These are phyloP conservation scores for Tanacetum coccineum DNA, from an alignment of 129 eudicot species.

Conservation along the genomic window DNA sequence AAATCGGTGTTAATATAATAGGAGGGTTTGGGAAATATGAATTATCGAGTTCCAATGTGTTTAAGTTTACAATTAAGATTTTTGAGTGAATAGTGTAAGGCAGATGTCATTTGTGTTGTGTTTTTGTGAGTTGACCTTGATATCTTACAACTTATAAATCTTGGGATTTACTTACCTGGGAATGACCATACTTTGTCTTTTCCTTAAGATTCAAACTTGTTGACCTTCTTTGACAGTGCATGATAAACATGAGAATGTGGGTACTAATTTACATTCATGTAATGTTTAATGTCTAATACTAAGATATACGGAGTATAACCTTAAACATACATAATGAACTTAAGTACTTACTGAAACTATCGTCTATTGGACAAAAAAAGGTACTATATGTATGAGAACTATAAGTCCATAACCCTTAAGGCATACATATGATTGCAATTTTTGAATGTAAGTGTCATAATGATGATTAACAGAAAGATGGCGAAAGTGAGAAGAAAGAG, in stretches of 20 bases:
- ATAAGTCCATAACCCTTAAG: background rate
- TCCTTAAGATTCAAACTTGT: conserved; percentile 23
- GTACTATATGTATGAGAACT: background rate
- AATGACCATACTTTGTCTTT: conserved; percentile 30
- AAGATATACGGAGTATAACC: too few relatives aligned
- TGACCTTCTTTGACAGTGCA: conserved; percentile 25
- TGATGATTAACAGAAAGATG: conserved; percentile 24
- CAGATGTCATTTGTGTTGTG: conserved; percentile 28
- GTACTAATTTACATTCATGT: too few relatives aligned
- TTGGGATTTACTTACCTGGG: conserved; percentile 35
- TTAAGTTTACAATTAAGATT: conserved; percentile 13
- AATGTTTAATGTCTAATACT: too few relatives aligned
- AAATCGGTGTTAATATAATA: background rate
- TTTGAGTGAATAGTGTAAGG: conserved; percentile 10
- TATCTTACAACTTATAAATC: conserved; percentile 23
- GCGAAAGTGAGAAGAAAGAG: conserved; percentile 44
- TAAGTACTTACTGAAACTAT: too few relatives aligned
- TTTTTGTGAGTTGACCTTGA: conserved; percentile 28
- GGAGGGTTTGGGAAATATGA: conserved; percentile 22
- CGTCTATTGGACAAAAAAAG: background rate
- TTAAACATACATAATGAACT: background rate
- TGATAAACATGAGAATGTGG: background rate
- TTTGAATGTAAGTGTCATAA: background rate
- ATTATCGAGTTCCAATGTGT: conserved; percentile 11
- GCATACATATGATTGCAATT: background rate